phyloP scores from a whole-genome alignment of 1,139 yeast genomes.

The Sugiyamaella paludigena region DNA sequence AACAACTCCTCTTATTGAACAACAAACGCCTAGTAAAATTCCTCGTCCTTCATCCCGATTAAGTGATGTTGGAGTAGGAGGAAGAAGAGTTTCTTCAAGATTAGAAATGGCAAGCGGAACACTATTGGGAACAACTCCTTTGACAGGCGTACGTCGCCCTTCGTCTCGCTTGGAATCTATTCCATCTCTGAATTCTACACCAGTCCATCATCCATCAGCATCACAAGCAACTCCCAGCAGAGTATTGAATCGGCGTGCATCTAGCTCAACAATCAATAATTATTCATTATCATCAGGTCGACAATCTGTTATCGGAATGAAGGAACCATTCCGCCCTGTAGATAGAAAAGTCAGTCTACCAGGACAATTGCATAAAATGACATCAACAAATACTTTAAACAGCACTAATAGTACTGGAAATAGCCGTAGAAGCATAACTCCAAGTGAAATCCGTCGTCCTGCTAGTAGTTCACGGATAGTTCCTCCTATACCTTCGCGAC shows the following conservation, averaged over 20 bases:
- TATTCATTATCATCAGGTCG: constrained; percentile 4
- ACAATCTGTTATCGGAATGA: background rate
- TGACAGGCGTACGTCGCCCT: constrained; percentile 1
- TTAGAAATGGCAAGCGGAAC: background rate
- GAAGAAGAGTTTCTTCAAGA: constrained; percentile 7
- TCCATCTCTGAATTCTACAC: background rate
- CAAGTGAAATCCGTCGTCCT: constrained; percentile 4
- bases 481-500: constrained; percentile 8
- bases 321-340: background rate
- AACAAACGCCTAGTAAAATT: constrained; percentile 17
- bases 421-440: constrained; percentile 1
- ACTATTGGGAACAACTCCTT: background rate
- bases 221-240: background rate
- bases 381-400: background rate
- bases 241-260: background rate
- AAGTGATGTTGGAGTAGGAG: constrained; percentile 4
- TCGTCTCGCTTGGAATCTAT: constrained; percentile 7
- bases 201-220: background rate
- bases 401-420: no score
- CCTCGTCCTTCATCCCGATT: constrained; percentile 15
- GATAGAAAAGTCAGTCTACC: constrained; percentile 8
- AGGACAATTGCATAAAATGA: constrained; percentile 2
- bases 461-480: constrained; percentile 8
- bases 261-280: background rate
- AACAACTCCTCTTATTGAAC: constrained; percentile 4